Evolutionary conservation across 345 rosid species (phyloP), one percentile per base, ranked within the genome.

Genomic region (Ceriops tagal): DNA sequence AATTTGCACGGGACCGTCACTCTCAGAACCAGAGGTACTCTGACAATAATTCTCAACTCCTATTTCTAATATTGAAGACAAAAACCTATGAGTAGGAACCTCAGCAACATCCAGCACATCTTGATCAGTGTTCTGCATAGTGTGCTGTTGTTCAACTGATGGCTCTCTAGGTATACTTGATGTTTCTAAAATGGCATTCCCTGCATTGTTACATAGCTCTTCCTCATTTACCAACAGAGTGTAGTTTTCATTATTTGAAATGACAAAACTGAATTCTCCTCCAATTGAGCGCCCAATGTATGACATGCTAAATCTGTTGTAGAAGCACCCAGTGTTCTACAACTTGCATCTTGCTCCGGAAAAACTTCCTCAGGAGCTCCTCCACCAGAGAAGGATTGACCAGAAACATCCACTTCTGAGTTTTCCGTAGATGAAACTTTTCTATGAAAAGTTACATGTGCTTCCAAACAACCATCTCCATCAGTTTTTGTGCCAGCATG

Each of bases 21-120:
- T 77, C 66, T 70, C 83, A 35, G 84, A 79, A 69, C 70, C 62
- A 68, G 70, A 75, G 58, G 61, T 62, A 55, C 74, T 76, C 32
- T 39, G 80, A 77, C 65, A 73, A 78, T 71, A 64, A 52, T 80
- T 80, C 77, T 80, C 83, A 5, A 63, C 51, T 81, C 86, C 92
- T 67, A 81, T 90, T 84, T 88, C 96, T 73, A 91, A 83, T 75
- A 73, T 79, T 68, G 83, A 75, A 19, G 77, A 81, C 71, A 86
- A 77, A 65, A 80, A 75, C 71, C 72, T 72, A 34, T 68, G 83
- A 34, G 53, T 61, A 28, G 80, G 71, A 75, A 76, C 81, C 72
- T 84, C 89, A 18, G 58, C 69, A 53, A 67, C 79, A 71, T 75
- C 82, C 34, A 73, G 67, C 69, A 73, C 81, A 69, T 79, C 78